Evolutionary conservation across 352 stramenopile genomes (phyloP).

Genomic region (Pythium aquatile): DNA sequence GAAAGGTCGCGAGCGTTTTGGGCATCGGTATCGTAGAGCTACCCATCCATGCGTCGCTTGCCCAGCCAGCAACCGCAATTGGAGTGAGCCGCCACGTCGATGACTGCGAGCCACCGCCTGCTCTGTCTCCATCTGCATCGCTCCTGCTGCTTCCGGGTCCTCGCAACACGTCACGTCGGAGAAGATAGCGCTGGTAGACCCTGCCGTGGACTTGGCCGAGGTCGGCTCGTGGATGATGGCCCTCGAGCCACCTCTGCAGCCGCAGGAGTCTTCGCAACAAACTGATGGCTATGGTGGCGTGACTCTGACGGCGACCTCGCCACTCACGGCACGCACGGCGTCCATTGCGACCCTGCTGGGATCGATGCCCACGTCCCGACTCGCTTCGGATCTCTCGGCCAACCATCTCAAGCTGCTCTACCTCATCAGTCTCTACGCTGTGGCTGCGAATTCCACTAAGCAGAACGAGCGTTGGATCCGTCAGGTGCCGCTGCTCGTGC

Average conservation of each 20-base stretch:
- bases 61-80: conserved; percentile 1
- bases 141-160: not conserved
- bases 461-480: conserved; percentile 96
- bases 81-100: conserved; percentile 12
- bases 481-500: conserved; percentile 93
- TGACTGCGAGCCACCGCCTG: conserved; percentile 14
- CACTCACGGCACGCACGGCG: conserved; percentile 13
- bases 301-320: conserved; percentile 1
- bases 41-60: not conserved
- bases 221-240: conserved; percentile 23
- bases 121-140: conserved; percentile 1
- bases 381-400: conserved; percentile 70
- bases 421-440: conserved; percentile 94
- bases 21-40: not conserved
- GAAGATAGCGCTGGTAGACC: conserved; percentile 7
- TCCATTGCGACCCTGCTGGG: conserved; percentile 17
- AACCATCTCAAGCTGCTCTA: conserved; percentile 97
- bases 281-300: not conserved
- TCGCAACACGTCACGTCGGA: not conserved
- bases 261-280: not conserved
- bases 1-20: conserved; percentile 21
- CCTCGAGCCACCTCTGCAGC: conserved; percentile 17
- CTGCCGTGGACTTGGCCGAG: conserved; percentile 2
- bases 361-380: conserved; percentile 11
- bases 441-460: conserved; percentile 82